phyloP scores from a whole-genome alignment of 805 yeast genomes.

The Metschnikowia orientalis region DNA sequence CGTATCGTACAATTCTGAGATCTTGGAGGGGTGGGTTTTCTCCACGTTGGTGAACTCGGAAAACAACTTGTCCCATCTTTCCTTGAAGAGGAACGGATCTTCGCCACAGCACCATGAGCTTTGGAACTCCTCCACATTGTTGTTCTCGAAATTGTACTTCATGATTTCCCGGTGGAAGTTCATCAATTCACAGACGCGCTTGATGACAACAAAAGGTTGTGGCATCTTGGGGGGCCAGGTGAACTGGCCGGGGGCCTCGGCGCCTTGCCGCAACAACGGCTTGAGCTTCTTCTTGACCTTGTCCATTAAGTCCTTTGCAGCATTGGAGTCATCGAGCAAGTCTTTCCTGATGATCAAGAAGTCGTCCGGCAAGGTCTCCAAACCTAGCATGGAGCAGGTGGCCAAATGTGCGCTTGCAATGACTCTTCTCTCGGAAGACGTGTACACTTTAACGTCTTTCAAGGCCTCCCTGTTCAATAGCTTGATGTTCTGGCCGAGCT shows the following conservation, averaged over 20 bases:
- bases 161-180: conserved; percentile 80
- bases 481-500: conserved; percentile 85
- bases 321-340: conserved; percentile 91
- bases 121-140: conserved; percentile 67
- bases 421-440: conserved; percentile 94
- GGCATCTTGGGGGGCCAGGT: conserved; percentile 99
- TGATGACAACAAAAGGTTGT: conserved; percentile 90
- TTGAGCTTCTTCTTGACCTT: conserved; percentile 94
- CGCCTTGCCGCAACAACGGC: conserved; percentile 90
- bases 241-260: conserved; percentile 94
- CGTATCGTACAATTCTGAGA: conserved; percentile 93
- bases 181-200: conserved; percentile 93
- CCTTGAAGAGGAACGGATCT: conserved; percentile 83
- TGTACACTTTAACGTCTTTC: conserved; percentile 78
- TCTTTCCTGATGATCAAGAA: conserved; percentile 83
- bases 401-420: conserved; percentile 88
- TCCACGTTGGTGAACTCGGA: conserved; percentile 89
- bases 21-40: conserved; percentile 95
- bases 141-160: conserved; percentile 70
- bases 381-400: conserved; percentile 68
- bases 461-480: conserved; percentile 79
- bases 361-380: conserved; percentile 64
- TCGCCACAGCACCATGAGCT: conserved; percentile 94
- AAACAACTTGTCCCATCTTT: conserved; percentile 95
- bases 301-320: conserved; percentile 97